Base-by-base conservation (phyloP, 805 yeast species). In the Candida montana region DNA sequence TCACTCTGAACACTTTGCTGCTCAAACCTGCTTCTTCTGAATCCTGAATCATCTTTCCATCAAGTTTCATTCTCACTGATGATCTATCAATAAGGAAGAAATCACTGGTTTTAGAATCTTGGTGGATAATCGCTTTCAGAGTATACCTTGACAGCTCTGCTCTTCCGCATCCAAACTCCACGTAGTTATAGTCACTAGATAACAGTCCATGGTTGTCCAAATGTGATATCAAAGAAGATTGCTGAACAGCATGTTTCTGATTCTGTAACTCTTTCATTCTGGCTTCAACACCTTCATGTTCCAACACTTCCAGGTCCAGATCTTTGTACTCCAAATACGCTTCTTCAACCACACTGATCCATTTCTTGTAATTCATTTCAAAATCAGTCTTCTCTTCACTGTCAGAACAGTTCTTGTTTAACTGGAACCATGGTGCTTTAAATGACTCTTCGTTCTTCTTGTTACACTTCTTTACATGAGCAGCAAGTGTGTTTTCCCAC, bases 81-180 rank as follows among this genome's bases (percentile, higher is more conserved):
- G 87, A 81, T 48, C 96, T 66, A 59, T 89, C 97, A 5, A 89
- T 68, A 26, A 89, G 64, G 2, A 88, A 67, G 55, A 68, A 84
- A 50, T 55, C 64, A 15, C 49, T 38, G 30, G 58, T 41, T 13
- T 42, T 43, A 4, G 31, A 33, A 36, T 48, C 52, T 32, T 55
- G 50, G 21, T 45, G 47, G 13, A 55, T 44, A 13, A 59, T 57
- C 40, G 55, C 67, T 41, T 52, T 52, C 8, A 61, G 69, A 11
- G 85, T 64, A 52, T 78, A 83, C 44, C 95, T 62, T 1, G 89
- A 74, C 19, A 89, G 69, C 56, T 90, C 96, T 2, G 86, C 95
- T 48, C 90, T 75, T 0, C 97, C 97, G 59, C 95, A 85, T 1
- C 97, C 97, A 67, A 87, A 88, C 61, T 89, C 97, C 23, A 83